A percentile compares a stretch with the other conserved stretches of the same genome.
Evolutionary conservation across 441 rosid species (phyloP).

Genomic region (Arabidopsis hybrid): DNA sequence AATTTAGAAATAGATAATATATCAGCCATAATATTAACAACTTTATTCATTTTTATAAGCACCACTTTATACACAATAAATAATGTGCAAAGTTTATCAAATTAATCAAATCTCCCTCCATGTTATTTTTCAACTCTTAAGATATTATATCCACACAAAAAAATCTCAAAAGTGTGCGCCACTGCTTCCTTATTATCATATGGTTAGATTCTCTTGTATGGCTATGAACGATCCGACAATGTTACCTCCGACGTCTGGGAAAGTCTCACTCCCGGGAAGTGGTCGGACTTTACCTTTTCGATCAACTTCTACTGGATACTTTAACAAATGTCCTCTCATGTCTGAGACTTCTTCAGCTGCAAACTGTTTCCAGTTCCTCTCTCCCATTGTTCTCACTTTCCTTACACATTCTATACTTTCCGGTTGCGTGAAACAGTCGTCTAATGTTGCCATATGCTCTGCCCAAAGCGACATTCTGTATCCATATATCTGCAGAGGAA

Average conservation of each 20-base stretch:
- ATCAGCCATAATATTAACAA: slow-evolving; percentile 1
- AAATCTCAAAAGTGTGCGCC: neutral
- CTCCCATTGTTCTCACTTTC: slow-evolving; percentile 65
- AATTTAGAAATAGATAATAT: too few species aligned
- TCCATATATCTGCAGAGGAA: slow-evolving; percentile 68
- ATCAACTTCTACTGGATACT: slow-evolving; percentile 90
- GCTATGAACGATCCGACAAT: slow-evolving; percentile 86
- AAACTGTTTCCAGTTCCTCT: slow-evolving; percentile 78
- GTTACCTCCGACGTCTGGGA: slow-evolving; percentile 93
- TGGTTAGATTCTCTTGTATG: slow-evolving; percentile 92
- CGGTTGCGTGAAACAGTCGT: slow-evolving; percentile 73
- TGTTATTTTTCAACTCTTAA: slow-evolving; percentile 1
- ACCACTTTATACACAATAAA: slow-evolving; percentile 21
- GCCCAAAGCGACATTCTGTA: slow-evolving; percentile 99
- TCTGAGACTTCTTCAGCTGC: slow-evolving; percentile 74
- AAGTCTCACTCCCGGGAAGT: slow-evolving; percentile 66
- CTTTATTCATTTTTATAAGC: neutral
- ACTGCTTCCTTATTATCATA: slow-evolving; percentile 45
- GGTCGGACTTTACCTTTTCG: slow-evolving; percentile 86
- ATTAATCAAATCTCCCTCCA: neutral
- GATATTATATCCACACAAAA: slow-evolving; percentile 7
- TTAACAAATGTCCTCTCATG: slow-evolving; percentile 88
- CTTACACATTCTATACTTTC: slow-evolving; percentile 85
- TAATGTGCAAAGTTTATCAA: slow-evolving; percentile 7
- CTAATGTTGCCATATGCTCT: slow-evolving; percentile 77